Percentiles rank a stretch among this genome's conserved stretches.
phyloP scores from a whole-genome alignment of 495 filamentous ascomycete species.

The Pseudevernia furfuracea region DNA sequence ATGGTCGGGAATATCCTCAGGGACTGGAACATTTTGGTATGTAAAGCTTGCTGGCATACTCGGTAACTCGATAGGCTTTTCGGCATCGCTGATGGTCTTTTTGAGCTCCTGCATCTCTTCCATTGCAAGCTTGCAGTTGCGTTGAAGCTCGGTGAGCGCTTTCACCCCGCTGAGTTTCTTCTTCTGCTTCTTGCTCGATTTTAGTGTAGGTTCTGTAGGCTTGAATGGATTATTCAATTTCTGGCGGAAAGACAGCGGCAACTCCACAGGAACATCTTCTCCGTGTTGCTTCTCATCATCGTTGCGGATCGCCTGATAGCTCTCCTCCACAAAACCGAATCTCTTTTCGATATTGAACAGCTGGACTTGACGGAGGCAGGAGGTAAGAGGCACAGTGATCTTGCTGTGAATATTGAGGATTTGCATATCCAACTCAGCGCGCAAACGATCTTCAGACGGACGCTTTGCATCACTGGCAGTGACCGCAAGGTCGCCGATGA shows the following conservation, averaged over 20 bases:
- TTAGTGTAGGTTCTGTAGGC: background rate
- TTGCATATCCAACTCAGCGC: background rate
- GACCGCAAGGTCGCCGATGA: background rate
- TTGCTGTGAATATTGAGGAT: background rate
- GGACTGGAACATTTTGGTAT: background rate
- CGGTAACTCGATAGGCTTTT: background rate
- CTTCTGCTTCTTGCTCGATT: background rate
- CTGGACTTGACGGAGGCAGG: background rate
- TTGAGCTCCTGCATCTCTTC: background rate
- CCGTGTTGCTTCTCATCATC: background rate
- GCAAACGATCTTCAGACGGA: background rate
- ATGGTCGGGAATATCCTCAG: background rate
- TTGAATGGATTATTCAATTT: background rate
- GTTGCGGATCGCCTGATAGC: background rate
- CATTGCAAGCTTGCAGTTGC: background rate
- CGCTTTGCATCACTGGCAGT: background rate
- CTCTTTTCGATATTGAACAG: slow-evolving; percentile 5
- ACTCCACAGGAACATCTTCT: background rate
- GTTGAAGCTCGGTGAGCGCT: background rate
- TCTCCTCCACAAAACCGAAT: background rate
- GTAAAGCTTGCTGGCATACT: background rate
- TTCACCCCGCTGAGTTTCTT: background rate
- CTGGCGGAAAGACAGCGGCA: background rate
- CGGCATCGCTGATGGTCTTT: background rate
- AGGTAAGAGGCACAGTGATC: background rate